Percentiles rank a stretch among this genome's conserved stretches.
Evolutionary conservation across 129 eudicot genomes (phyloP).

Genomic region (Helianthus annuus): HanXRQr2.0-SUNRISE NC_035437.2:153667790-153668289

Average conservation of each 20-base stretch:
- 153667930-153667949: too few species aligned
- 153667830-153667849: too few species aligned
- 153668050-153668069: not conserved
- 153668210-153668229: slow-evolving; percentile 57
- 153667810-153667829: too few species aligned
- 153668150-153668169: slow-evolving; percentile 71
- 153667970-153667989: too few species aligned
- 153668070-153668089: slow-evolving; percentile 11
- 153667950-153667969: too few species aligned
- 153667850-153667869: too few species aligned
- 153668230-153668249: slow-evolving; percentile 89
- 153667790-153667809: too few species aligned
- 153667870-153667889: too few species aligned
- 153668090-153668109: slow-evolving; percentile 16
- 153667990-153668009: too few species aligned
- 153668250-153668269: slow-evolving; percentile 78
- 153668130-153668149: slow-evolving; percentile 52
- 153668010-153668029: too few species aligned
- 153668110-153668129: slow-evolving; percentile 40
- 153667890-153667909: too few species aligned
- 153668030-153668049: not conserved
- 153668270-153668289: not conserved
- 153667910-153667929: too few species aligned
- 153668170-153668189: slow-evolving; percentile 79
- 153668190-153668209: slow-evolving; percentile 91